These are phyloP conservation scores for Aspergillus pseudoglaucus DNA, from an alignment of 2,329 filamentous ascomycete genomes.

Conservation along the genomic window DNA sequence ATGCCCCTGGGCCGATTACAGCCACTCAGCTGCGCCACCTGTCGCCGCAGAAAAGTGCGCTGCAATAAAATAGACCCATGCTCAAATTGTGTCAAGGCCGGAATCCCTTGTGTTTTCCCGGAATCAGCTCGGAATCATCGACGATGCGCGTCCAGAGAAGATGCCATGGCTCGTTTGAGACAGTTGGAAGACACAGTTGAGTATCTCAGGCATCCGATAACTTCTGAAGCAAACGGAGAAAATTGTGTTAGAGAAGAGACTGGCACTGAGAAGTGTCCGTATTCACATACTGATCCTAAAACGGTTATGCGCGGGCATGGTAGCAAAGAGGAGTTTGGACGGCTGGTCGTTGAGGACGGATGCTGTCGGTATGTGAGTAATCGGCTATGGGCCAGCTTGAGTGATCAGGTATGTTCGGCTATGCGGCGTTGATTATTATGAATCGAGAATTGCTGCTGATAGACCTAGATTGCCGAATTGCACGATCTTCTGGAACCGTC, in stretches of 20 bases:
- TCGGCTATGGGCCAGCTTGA: slow-evolving; percentile 10
- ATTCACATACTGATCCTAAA: too few species aligned
- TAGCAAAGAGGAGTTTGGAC: slow-evolving; percentile 3
- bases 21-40: slow-evolving; percentile 46
- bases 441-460: not conserved
- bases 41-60: slow-evolving; percentile 51
- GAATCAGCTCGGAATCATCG: too few species aligned
- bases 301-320: too few species aligned
- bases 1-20: slow-evolving; percentile 10
- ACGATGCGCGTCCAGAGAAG: too few species aligned
- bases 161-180: too few species aligned
- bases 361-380: slow-evolving; percentile 12
- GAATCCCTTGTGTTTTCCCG: too few species aligned
- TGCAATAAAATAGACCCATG: slow-evolving; percentile 46
- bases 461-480: slow-evolving; percentile 6
- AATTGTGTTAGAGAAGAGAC: too few species aligned
- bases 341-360: slow-evolving; percentile 3
- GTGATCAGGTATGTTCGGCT: slow-evolving; percentile 7
- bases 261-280: too few species aligned
- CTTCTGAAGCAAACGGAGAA: too few species aligned
- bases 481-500: slow-evolving; percentile 5
- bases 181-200: too few species aligned
- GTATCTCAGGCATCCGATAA: too few species aligned
- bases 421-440: not conserved
- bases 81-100: too few species aligned